Evolutionary conservation across 306 rosid species (phyloP).

Genomic region (Medicago truncatula): DNA sequence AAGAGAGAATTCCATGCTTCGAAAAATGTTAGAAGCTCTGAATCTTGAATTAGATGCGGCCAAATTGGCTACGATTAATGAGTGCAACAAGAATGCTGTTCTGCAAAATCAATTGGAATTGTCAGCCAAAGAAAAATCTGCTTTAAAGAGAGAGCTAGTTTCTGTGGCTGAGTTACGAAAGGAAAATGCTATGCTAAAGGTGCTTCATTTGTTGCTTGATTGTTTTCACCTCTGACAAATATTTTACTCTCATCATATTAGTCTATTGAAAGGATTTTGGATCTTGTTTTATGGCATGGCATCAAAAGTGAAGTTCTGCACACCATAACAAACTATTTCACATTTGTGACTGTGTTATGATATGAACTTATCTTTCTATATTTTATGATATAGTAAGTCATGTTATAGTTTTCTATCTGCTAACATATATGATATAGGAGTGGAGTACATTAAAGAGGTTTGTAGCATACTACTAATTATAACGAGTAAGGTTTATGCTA

Average conservation of each 20-base stretch:
- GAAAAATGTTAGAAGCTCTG: constrained; percentile 74
- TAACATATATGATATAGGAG: no score
- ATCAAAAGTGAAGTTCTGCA: no score
- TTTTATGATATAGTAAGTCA: no score
- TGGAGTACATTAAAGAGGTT: no score
- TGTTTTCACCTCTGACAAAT: constrained; percentile 28
- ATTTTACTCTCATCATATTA: constrained; percentile 7
- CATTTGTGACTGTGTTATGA: no score
- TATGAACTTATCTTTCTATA: no score
- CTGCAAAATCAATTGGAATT: constrained; percentile 85
- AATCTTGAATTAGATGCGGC: constrained; percentile 90
- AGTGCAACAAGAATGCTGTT: constrained; percentile 92
- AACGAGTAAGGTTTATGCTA: no score
- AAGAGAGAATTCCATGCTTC: constrained; percentile 70
- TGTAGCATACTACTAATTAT: no score
- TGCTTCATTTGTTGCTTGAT: constrained; percentile 39
- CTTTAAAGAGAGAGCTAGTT: constrained; percentile 76
- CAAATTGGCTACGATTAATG: constrained; percentile 84
- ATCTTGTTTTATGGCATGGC: neutral
- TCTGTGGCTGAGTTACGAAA: constrained; percentile 71
- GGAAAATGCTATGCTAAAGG: constrained; percentile 81
- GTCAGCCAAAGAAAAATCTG: constrained; percentile 74
- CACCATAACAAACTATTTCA: no score
- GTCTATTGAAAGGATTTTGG: neutral
- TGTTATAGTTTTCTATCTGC: no score